Percentiles rank a stretch among this genome's conserved stretches.
These are phyloP conservation scores for Cytospora piceae DNA, from an alignment of 2,329 filamentous ascomycete genomes.

Conservation along the genomic window DNA sequence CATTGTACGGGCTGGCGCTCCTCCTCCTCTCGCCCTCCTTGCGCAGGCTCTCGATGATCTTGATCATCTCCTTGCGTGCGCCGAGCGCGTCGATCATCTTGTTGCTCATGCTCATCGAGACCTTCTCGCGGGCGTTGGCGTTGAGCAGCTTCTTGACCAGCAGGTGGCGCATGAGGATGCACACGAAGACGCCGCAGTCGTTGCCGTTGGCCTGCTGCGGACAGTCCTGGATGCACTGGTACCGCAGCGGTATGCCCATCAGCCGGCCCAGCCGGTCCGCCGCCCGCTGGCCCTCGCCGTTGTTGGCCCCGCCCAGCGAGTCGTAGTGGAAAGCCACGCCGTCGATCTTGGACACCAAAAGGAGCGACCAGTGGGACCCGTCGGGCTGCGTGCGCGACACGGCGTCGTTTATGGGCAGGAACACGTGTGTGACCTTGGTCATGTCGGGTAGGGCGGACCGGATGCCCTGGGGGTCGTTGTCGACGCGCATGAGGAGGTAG, in stretches of 20 bases:
- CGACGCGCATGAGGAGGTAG: constrained; percentile 82
- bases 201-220: constrained; percentile 91
- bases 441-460: constrained; percentile 80
- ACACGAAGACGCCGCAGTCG: constrained; percentile 96
- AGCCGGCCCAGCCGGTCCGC: constrained; percentile 71
- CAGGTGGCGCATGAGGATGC: constrained; percentile 92
- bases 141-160: constrained; percentile 80
- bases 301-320: constrained; percentile 77
- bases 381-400: constrained; percentile 77
- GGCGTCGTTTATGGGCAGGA: constrained; percentile 93
- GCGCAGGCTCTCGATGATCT: constrained; percentile 82
- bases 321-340: constrained; percentile 97
- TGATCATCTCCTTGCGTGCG: constrained; percentile 87
- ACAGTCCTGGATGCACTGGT: constrained; percentile 80
- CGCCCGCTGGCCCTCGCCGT: constrained; percentile 70
- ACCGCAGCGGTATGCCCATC: constrained; percentile 69
- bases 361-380: constrained; percentile 91
- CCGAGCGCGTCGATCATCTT: constrained; percentile 80
- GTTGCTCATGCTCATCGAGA: constrained; percentile 90
- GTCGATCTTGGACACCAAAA: constrained; percentile 87
- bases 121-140: constrained; percentile 80
- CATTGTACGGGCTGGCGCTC: constrained; percentile 42
- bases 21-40: constrained; percentile 83
- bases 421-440: constrained; percentile 81
- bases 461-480: constrained; percentile 57